Percentiles rank a stretch among this genome's conserved stretches.
Conservation (phyloP, 441 rosid species). For the Eugenia klotzschiana region DNA sequence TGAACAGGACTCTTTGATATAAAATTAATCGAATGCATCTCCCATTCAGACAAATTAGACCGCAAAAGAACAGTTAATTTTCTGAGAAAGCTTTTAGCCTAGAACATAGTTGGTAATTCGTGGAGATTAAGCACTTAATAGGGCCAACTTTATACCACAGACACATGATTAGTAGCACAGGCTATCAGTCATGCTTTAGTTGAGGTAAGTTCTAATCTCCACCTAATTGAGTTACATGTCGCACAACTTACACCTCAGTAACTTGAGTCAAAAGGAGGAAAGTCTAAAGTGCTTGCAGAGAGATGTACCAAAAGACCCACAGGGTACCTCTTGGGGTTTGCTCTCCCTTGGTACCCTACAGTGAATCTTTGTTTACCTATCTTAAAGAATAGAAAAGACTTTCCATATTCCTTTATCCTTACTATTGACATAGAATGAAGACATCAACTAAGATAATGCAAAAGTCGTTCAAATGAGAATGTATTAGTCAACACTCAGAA, state of each 20-base stretch:
- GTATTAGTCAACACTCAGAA: not conserved
- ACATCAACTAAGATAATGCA: not conserved
- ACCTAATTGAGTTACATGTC: not conserved
- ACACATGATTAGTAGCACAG: not conserved
- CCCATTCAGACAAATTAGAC: not conserved
- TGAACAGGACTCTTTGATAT: not conserved
- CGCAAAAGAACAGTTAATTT: not conserved
- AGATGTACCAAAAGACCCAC: not conserved
- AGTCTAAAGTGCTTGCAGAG: not conserved
- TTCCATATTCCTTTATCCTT: not conserved
- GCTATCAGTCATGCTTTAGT: not conserved
- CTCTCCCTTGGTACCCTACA: not conserved
- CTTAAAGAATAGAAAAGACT: not conserved
- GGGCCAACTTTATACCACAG: not conserved
- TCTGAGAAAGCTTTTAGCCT: not conserved
- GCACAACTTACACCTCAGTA: not conserved
- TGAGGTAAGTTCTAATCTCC: not conserved
- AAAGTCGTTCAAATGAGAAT: not conserved
- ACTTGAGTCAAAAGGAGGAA: not conserved
- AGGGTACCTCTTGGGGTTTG: not conserved
- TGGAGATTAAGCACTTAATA: not conserved
- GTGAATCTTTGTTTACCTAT: not conserved
- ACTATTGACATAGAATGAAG: not conserved
- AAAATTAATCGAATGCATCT: not conserved
- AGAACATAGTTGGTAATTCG: not conserved